Conservation (phyloP, 257 asterid genomes). For the Thymus mandschuricus region DNA sequence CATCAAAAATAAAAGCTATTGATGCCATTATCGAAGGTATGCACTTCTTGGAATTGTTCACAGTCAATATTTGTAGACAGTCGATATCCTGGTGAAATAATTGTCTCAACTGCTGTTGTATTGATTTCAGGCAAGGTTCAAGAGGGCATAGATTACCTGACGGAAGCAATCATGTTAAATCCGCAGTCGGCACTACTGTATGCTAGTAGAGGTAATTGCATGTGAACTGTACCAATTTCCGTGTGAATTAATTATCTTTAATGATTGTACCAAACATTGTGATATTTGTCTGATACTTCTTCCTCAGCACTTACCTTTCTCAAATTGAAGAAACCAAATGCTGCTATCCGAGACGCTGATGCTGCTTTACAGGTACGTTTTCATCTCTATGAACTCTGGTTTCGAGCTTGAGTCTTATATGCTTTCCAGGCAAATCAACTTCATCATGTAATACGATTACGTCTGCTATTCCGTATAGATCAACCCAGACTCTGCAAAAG, state of each 20-base stretch:
- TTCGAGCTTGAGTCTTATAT: constrained; percentile 15
- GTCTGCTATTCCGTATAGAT: constrained; percentile 46
- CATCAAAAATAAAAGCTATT: constrained; percentile 58
- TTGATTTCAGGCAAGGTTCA: constrained; percentile 51
- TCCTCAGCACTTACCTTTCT: constrained; percentile 57
- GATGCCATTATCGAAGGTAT: constrained; percentile 64
- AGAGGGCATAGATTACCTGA: constrained; percentile 59
- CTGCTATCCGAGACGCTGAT: constrained; percentile 80
- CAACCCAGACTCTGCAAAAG: constrained; percentile 83
- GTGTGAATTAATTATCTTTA: background rate
- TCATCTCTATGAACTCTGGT: constrained; percentile 3
- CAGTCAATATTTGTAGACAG: background rate
- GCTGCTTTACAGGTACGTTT: constrained; percentile 67
- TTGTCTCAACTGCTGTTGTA: constrained; percentile 14
- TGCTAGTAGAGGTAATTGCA: constrained; percentile 61
- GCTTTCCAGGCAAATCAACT: background rate
- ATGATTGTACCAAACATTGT: constrained; percentile 10
- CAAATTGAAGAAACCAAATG: constrained; percentile 79
- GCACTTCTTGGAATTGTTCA: constrained; percentile 2
- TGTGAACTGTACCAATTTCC: background rate
- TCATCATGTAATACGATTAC: constrained; percentile 11
- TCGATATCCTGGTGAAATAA: constrained; percentile 9
- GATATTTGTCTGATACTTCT: constrained; percentile 24
- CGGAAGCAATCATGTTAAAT: constrained; percentile 69
- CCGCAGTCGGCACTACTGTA: constrained; percentile 67